phyloP scores from a whole-genome alignment of 495 filamentous ascomycete species.

The Amniculicola lignicola region DNA sequence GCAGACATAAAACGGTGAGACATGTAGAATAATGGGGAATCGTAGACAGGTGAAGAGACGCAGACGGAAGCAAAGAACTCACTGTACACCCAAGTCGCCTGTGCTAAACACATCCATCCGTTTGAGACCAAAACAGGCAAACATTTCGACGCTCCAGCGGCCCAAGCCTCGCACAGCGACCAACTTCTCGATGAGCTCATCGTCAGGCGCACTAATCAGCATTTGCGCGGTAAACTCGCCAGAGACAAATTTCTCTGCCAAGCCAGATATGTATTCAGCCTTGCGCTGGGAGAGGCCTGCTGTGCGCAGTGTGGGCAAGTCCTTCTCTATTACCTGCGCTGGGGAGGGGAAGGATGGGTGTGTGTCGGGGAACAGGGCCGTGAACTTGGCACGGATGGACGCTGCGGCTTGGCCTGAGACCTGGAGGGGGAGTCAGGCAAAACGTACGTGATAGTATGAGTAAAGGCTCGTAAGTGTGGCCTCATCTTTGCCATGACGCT shows the following conservation, averaged over 20 bases:
- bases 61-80: slow-evolving; percentile 36
- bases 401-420: slow-evolving; percentile 88
- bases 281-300: slow-evolving; percentile 89
- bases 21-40: no score
- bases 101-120: slow-evolving; percentile 89
- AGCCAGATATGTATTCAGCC: slow-evolving; percentile 85
- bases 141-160: slow-evolving; percentile 72
- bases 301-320: slow-evolving; percentile 55
- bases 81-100: slow-evolving; percentile 92
- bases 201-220: slow-evolving; percentile 73
- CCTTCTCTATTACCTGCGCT: slow-evolving; percentile 57
- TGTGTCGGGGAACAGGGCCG: slow-evolving; percentile 44
- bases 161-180: slow-evolving; percentile 86
- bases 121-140: slow-evolving; percentile 54
- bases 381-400: slow-evolving; percentile 81
- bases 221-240: slow-evolving; percentile 73
- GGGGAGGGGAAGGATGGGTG: slow-evolving; percentile 67
- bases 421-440: no score
- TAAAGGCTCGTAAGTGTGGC: no score
- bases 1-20: no score
- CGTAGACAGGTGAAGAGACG: neutral
- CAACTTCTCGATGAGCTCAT: slow-evolving; percentile 76
- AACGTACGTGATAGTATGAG: no score
- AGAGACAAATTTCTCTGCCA: slow-evolving; percentile 73
- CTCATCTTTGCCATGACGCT: neutral